Evolutionary conservation across 1,284 basidiomycete genomes (phyloP), one percentile per base, ranked within the genome.

Genomic region (Apiotrichum montevideense): DNA sequence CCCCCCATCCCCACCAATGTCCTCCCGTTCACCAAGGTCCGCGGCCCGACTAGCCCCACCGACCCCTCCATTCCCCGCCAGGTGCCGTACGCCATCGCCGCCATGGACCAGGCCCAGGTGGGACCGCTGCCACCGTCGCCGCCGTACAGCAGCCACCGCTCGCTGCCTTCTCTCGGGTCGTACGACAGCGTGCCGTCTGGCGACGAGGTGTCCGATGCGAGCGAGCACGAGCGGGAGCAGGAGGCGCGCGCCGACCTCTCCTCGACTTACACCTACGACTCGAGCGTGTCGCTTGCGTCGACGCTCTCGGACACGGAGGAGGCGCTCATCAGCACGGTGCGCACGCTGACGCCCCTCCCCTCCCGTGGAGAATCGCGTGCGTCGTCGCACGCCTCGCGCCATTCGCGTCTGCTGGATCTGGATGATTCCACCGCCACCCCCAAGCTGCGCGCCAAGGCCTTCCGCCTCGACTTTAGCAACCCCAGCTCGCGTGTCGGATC

Each of bases 221-320:
- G 41, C 41, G 41, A 42, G 10, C 41, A 13, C 11, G 11, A 13
- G 7, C 8, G 37, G 37, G 8, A 8, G 8, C 37, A 39, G 37
- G 7, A 13, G 8, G 37, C 37, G 8, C 21, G 21, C 21, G 21
- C 21, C 21, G 21, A 21, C 21, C 21, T 21, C 21, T 21, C 21
- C 21, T 21, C 21, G 37, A 39, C 37, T 13, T 13, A 9, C 37
- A 13, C 37, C 37, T 66, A 61, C 4, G 54, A 56, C 10, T 64
- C 65, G n/a, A 52, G 51, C 46, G 58, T 61, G 13, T 68, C 67
- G 9, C 46, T 71, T 33, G 57, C 54, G 9, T 70, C 69, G 4
- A 70, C 68, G 52, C 5, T 49, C 35, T 68, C 70, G 11, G 73
- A 75, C 56, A 66, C 69, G 2, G 72, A 73, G 44, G 68, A 71